phyloP scores from a whole-genome alignment of 306 rosid genomes.

The Sindora glabra region DNA sequence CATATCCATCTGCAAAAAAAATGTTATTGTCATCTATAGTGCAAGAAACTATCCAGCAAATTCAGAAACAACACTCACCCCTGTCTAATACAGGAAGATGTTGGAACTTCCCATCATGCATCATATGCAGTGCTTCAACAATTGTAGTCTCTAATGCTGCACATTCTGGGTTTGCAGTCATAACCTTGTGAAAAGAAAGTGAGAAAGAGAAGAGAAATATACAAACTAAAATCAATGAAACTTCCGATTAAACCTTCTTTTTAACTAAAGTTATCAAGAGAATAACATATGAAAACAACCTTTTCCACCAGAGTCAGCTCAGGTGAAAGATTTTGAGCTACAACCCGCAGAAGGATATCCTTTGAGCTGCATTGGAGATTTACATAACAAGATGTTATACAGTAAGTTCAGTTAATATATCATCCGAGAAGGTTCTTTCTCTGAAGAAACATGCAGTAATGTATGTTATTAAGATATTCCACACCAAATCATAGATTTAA shows the following conservation, averaged over 20 bases:
- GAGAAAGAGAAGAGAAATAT: slow-evolving; percentile 8
- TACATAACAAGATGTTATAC: slow-evolving; percentile 11
- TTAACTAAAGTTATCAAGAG: no score
- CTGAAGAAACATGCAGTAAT: background rate
- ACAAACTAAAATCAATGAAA: slow-evolving; percentile 7
- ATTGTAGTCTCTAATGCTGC: slow-evolving; percentile 76
- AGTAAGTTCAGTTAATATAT: slow-evolving; percentile 5
- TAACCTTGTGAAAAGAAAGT: slow-evolving; percentile 49
- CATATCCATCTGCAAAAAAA: slow-evolving; percentile 57
- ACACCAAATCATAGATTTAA: background rate
- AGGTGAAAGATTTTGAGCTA: slow-evolving; percentile 82
- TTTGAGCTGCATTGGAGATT: slow-evolving; percentile 62
- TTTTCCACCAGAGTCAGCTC: slow-evolving; percentile 91
- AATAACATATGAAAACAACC: slow-evolving; percentile 22
- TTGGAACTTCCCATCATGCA: slow-evolving; percentile 91
- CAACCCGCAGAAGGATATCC: slow-evolving; percentile 93
- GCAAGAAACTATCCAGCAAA: slow-evolving; percentile 8
- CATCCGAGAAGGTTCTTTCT: background rate
- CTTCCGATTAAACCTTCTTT: no score
- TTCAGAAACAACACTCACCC: slow-evolving; percentile 44
- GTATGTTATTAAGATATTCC: no score
- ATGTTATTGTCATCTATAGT: slow-evolving; percentile 8
- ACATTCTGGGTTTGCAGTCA: slow-evolving; percentile 94
- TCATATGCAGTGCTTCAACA: slow-evolving; percentile 81
- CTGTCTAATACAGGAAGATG: slow-evolving; percentile 91